Base-by-base conservation (phyloP, 306 rosid species). In the Trifolium dubium region DNA sequence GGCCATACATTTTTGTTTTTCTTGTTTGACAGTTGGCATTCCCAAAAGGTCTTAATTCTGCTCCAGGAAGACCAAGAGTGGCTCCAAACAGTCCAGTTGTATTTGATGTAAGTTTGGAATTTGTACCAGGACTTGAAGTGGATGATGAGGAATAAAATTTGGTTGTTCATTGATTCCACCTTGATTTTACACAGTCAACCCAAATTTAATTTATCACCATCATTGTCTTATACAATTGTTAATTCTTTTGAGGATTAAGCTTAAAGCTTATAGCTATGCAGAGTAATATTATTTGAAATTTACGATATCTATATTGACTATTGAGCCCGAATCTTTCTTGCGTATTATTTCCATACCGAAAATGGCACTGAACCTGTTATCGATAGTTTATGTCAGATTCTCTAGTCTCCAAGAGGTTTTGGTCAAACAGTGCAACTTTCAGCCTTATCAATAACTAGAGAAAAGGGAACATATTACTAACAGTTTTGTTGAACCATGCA, bases 1-100 rank as follows among this genome's bases (percentile, higher is more conserved):
- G 68, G 39, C 30, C 47, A 12, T 40, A 19, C 17, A 15, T 43
- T 5, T 30, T 54, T 67, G 35, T 35, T 74, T 34, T 69, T 68
- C 32, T 58, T 61, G 71, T 83, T 56, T 54, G 76, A 76, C 80
- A 93, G 98, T 78, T 93, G 94, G 97, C 98, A 54, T 93, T 93
- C 81, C 98, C 98, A 34, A 91, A 93, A 77, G 97, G 97, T 53
- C 97, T 93, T 23, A 86, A 40, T 54, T 91, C 98, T 72, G 97
- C 98, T 70, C 98, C 98, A 61, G 98, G 98, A 77, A 89, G 98
- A 84, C 98, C 97, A 80, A 89, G 98, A 84, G 98, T 93, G 82
- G 87, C 97, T 83, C 89, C 98, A 51, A 91, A 66, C 51, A 93
- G 98, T 85, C 96, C 98, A 11, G 98, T 93, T 40, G 50, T 93